These are phyloP conservation scores for Colletotrichum cuscutae DNA, from an alignment of 2,329 filamentous ascomycete genomes.

Conservation along the genomic window DNA sequence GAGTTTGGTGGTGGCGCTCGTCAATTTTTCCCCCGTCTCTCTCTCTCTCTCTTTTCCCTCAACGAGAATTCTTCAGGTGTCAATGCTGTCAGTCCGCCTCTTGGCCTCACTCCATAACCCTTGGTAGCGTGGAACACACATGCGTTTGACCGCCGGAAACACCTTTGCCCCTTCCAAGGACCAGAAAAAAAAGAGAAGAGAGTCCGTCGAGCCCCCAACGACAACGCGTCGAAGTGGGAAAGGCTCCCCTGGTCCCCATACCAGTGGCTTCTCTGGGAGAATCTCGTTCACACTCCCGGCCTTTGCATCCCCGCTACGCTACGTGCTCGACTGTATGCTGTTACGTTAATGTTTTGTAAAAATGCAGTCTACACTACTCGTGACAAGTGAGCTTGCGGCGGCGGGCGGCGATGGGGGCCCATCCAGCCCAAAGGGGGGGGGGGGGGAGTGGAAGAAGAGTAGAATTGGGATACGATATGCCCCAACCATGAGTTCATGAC, in stretches of 20 bases:
- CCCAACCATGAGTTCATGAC: neutral
- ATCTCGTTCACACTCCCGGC: no score
- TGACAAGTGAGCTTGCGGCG: neutral
- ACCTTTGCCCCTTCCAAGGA: neutral
- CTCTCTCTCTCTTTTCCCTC: no score
- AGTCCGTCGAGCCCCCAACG: neutral
- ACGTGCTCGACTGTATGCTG: neutral
- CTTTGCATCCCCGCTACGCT: neutral
- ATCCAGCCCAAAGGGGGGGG: neutral
- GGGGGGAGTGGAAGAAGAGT: no score
- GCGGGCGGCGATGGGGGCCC: neutral
- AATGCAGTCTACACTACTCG: neutral
- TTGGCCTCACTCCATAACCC: neutral
- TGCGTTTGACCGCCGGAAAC: neutral
- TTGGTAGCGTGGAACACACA: neutral
- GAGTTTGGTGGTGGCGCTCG: neutral
- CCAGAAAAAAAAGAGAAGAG: no score
- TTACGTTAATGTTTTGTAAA: neutral
- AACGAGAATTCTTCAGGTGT: no score
- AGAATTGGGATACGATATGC: neutral
- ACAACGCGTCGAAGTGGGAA: neutral
- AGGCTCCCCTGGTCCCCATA: neutral
- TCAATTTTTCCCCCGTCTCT: neutral
- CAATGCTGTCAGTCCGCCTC: neutral
- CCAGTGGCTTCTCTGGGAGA: neutral